A percentile compares a stretch with the other conserved stretches of the same genome.
Conservation (phyloP, 352 stramenopile species). For the Phytophthora niederhauseri region DNA sequence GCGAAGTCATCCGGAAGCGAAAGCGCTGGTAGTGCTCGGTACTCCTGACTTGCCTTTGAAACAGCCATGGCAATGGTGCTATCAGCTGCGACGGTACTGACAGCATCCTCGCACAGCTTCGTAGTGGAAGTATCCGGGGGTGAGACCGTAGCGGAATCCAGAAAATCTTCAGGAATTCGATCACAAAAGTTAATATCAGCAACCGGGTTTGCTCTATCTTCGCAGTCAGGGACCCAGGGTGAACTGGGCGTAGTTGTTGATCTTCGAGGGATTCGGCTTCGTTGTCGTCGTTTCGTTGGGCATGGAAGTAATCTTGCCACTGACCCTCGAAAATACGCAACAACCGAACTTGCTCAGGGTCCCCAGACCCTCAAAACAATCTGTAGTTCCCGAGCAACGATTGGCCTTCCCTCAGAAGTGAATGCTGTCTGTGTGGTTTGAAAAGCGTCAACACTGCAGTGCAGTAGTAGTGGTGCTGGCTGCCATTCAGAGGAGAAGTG, state of each 20-base stretch:
- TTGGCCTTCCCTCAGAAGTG: background rate
- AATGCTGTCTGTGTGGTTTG: background rate
- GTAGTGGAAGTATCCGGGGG: too few relatives aligned
- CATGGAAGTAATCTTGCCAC: constrained; percentile 19
- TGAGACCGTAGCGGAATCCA: too few relatives aligned
- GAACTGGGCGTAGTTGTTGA: background rate
- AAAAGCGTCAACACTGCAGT: background rate
- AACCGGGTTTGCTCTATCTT: background rate
- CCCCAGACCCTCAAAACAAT: background rate
- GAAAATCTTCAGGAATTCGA: too few relatives aligned
- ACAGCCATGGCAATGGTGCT: too few relatives aligned
- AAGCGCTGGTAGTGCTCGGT: too few relatives aligned
- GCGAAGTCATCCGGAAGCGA: too few relatives aligned
- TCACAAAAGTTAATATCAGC: too few relatives aligned
- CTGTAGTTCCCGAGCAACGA: background rate
- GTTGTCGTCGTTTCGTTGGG: background rate
- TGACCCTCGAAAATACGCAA: background rate
- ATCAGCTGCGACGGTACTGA: too few relatives aligned
- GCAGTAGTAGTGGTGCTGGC: background rate
- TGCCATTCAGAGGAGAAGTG: background rate
- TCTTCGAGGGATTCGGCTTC: constrained; percentile 9
- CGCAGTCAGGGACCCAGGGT: background rate
- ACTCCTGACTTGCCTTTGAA: too few relatives aligned
- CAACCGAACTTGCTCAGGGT: background rate
- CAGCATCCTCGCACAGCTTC: too few relatives aligned